A percentile compares a stretch with the other conserved stretches of the same genome.
Conservation (phyloP, 208 protist species). For the Leishmania martiniquensis region DNA sequence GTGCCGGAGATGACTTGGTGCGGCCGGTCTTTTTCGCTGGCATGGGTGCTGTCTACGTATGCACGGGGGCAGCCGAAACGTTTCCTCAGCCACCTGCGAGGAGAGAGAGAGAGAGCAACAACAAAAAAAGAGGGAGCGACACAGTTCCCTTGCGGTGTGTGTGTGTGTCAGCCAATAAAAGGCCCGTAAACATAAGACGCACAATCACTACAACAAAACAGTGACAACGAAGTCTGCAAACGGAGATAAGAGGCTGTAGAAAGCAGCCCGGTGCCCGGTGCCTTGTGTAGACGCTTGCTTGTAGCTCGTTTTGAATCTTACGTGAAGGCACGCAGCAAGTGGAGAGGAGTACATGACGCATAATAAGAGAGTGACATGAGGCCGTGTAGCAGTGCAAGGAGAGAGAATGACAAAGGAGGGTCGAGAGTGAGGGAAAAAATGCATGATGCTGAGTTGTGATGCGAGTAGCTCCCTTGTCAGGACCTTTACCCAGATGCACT, state of each 20-base stretch:
- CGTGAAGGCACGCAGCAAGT: neutral
- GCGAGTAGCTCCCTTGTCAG: neutral
- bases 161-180: neutral
- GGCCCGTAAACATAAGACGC: neutral
- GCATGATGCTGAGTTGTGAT: neutral
- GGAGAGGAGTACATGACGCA: constrained; percentile 3
- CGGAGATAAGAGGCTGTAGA: neutral
- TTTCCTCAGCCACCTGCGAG: neutral
- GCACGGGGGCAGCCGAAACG: neutral
- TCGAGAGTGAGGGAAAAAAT: neutral
- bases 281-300: neutral
- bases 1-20: constrained; percentile 31
- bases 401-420: neutral
- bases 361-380: neutral
- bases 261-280: neutral
- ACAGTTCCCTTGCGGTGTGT: neutral
- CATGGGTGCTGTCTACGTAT: constrained; percentile 28
- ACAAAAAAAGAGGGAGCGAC: neutral
- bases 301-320: neutral
- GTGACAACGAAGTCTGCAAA: neutral
- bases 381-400: neutral
- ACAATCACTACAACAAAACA: neutral
- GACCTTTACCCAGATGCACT: neutral
- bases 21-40: constrained; percentile 40
- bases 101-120: neutral